phyloP scores from a whole-genome alignment of 371 early-diverging fungal species.

The Mortierella sp. region DNA sequence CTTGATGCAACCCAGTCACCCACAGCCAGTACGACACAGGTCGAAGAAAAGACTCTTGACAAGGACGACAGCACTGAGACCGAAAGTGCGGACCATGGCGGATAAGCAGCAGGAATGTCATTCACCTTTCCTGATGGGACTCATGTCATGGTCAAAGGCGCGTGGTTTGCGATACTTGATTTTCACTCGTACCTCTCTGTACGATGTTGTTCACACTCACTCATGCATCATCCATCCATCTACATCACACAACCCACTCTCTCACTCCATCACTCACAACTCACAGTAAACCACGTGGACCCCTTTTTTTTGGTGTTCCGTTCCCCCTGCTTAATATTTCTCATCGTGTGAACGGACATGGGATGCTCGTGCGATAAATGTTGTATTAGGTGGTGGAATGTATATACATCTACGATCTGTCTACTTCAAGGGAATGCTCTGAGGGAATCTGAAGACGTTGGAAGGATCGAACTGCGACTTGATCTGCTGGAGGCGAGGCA shows the following conservation, averaged over 20 bases:
- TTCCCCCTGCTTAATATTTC: too few relatives aligned
- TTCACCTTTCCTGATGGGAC: background rate
- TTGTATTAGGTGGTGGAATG: too few relatives aligned
- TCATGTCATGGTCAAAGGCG: background rate
- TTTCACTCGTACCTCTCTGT: too few relatives aligned
- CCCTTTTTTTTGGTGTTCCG: background rate
- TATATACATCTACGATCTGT: background rate
- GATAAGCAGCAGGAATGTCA: background rate
- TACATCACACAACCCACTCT: background rate
- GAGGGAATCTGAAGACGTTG: constrained; percentile 55
- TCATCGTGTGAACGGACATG: too few relatives aligned
- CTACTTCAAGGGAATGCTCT: constrained; percentile 53
- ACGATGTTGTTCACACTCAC: background rate
- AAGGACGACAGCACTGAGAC: background rate
- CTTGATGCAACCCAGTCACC: background rate
- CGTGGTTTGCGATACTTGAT: too few relatives aligned
- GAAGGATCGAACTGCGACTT: constrained; percentile 50
- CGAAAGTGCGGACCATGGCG: background rate
- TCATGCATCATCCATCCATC: background rate
- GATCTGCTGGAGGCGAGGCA: constrained; percentile 37
- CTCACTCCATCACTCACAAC: constrained; percentile 4
- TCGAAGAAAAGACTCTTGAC: background rate
- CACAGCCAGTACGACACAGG: background rate
- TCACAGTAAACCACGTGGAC: background rate
- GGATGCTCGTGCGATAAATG: too few relatives aligned